Base-by-base conservation (phyloP, 768 basidiomycete species). In the Astraeus odoratus region DNA sequence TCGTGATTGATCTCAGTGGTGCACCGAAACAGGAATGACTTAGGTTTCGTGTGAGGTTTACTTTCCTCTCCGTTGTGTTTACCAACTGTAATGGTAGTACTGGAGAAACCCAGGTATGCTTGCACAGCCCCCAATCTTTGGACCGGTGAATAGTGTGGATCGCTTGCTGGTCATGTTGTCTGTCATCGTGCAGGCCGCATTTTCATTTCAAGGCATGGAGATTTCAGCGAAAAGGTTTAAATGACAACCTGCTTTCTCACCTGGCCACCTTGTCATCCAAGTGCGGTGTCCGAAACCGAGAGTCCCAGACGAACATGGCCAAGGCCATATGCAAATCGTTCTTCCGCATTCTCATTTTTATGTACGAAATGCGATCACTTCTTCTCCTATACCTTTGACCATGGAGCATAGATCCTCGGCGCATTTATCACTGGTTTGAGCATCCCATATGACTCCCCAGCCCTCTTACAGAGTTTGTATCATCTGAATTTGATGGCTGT, bases 201-300 rank as follows among this genome's bases (percentile, higher is more conserved):
- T 86, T 72, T 85, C 85, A 3, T 86, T 80, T 72, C 80, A 84
- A 59, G 84, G 79, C 36, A 80, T 86, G 73, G 86, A 89, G n/a
- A n/a, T n/a, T n/a, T n/a, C n/a, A n/a, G n/a, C n/a, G n/a, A n/a
- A n/a, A n/a, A n/a, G n/a, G n/a, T n/a, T n/a, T n/a, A n/a, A n/a
- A n/a, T n/a, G n/a, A n/a, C n/a, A n/a, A n/a, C n/a, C n/a, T n/a
- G n/a, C n/a, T n/a, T n/a, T n/a, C n/a, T n/a, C n/a, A n/a, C n/a
- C n/a, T n/a, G n/a, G n/a, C n/a, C n/a, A n/a, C n/a, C n/a, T n/a
- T n/a, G n/a, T n/a, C n/a, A n/a, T n/a, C n/a, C n/a, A n/a, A 81
- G 80, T 43, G 81, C 86, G 22, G 86, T 84, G 10, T 83, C 81
- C 0, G 88, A 90, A 61, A 86, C 84, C 0, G 74, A 79, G 55